These are phyloP conservation scores for Candida pseudofarinosa DNA, from an alignment of 805 yeast genomes.

Conservation along the genomic window DNA sequence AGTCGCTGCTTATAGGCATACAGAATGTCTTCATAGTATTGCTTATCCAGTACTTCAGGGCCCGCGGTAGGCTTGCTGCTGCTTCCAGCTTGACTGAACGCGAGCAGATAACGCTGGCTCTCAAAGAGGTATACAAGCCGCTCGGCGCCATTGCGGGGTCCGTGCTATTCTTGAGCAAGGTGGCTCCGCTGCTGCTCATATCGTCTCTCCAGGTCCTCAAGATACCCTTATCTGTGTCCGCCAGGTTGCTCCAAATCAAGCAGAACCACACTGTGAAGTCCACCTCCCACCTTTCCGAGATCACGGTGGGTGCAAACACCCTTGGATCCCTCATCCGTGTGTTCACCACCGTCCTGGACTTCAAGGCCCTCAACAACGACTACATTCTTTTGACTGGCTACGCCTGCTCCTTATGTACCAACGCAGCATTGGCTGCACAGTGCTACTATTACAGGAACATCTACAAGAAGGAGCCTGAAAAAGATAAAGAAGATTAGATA, in stretches of 20 bases:
- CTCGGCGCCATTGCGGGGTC: constrained; percentile 23
- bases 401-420: constrained; percentile 29
- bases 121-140: constrained; percentile 22
- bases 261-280: constrained; percentile 31
- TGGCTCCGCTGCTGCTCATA: constrained; percentile 27
- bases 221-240: constrained; percentile 34
- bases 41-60: constrained; percentile 31
- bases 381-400: constrained; percentile 37
- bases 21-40: constrained; percentile 36
- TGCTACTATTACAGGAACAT: constrained; percentile 18
- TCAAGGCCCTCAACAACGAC: constrained; percentile 25
- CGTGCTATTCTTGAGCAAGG: constrained; percentile 24
- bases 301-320: constrained; percentile 39
- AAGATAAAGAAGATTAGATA: background rate
- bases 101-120: constrained; percentile 12
- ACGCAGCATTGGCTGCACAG: constrained; percentile 35
- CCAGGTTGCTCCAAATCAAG: constrained; percentile 39
- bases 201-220: constrained; percentile 30
- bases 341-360: constrained; percentile 35
- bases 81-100: constrained; percentile 12
- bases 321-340: constrained; percentile 37
- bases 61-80: constrained; percentile 15
- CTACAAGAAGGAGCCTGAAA: background rate
- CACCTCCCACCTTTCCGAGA: constrained; percentile 32
- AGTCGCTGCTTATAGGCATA: constrained; percentile 33